These are phyloP conservation scores for Balansia obtecta DNA, from an alignment of 2,329 filamentous ascomycete species.

Conservation along the genomic window DNA sequence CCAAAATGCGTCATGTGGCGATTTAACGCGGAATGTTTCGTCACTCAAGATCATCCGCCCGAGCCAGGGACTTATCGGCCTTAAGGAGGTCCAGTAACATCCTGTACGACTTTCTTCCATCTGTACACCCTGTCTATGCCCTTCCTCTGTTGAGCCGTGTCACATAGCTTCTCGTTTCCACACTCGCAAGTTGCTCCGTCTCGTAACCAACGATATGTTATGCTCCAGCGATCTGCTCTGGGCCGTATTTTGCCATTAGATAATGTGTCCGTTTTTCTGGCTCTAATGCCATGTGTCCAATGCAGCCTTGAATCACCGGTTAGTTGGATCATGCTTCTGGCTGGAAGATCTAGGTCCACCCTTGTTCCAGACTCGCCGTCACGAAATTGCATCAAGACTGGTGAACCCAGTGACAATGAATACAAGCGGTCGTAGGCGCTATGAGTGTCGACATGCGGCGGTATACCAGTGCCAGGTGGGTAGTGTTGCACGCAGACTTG, in stretches of 20 bases:
- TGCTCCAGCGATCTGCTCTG: conserved; percentile 36
- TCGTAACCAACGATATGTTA: conserved; percentile 42
- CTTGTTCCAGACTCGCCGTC: conserved; percentile 15
- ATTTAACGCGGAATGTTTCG: too few relatives aligned
- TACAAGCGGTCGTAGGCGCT: conserved; percentile 30
- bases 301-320: conserved; percentile 35
- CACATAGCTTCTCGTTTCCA: conserved; percentile 35
- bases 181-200: conserved; percentile 35
- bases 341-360: conserved; percentile 32
- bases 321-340: conserved; percentile 40
- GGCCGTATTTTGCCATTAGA: conserved; percentile 30
- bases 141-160: conserved; percentile 33
- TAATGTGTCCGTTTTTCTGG: conserved; percentile 37
- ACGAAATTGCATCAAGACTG: conserved; percentile 32
- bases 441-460: conserved; percentile 49
- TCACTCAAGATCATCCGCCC: too few relatives aligned
- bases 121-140: conserved; percentile 38
- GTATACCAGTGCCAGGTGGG: conserved; percentile 45
- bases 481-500: conserved; percentile 51
- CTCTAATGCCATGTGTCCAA: conserved; percentile 43
- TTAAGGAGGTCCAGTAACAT: background rate
- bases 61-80: too few relatives aligned
- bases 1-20: too few relatives aligned
- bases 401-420: conserved; percentile 28
- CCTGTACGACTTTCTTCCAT: conserved; percentile 24